Percentiles rank a stretch among this genome's conserved stretches.
Conservation (phyloP, 257 asterid genomes). For the Penstemon newberryi region DNA sequence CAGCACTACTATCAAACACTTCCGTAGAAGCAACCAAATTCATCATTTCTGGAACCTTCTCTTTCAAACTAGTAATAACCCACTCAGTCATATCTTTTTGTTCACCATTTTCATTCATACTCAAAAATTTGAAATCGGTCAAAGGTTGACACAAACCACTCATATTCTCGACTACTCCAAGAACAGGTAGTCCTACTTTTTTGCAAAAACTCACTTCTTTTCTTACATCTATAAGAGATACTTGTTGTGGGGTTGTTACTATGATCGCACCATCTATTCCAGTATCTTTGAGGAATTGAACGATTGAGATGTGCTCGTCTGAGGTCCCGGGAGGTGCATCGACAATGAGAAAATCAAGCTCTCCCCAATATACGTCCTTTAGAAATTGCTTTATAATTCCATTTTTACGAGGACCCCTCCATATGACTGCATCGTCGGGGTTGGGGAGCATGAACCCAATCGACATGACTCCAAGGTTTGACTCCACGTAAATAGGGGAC, state of each 20-base stretch:
- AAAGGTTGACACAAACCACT: slow-evolving; percentile 76
- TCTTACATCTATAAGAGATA: slow-evolving; percentile 83
- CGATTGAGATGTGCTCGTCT: slow-evolving; percentile 86
- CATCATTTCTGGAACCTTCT: slow-evolving; percentile 68
- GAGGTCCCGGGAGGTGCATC: slow-evolving; percentile 99
- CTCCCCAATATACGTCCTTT: slow-evolving; percentile 88
- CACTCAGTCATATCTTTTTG: slow-evolving; percentile 64
- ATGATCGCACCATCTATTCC: slow-evolving; percentile 87
- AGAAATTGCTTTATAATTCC: slow-evolving; percentile 76
- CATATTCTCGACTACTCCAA: slow-evolving; percentile 94
- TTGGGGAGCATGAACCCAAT: slow-evolving; percentile 61
- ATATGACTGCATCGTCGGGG: slow-evolving; percentile 47
- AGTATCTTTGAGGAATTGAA: slow-evolving; percentile 76
- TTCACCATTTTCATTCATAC: slow-evolving; percentile 45
- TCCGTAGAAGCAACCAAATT: slow-evolving; percentile 60
- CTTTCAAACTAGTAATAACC: slow-evolving; percentile 48
- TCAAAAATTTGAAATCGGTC: slow-evolving; percentile 57
- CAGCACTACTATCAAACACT: slow-evolving; percentile 77
- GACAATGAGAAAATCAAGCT: slow-evolving; percentile 82
- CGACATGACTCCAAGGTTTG: slow-evolving; percentile 88
- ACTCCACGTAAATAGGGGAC: slow-evolving; percentile 85
- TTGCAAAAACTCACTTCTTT: slow-evolving; percentile 91
- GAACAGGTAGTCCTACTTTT: slow-evolving; percentile 68
- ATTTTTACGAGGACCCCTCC: slow-evolving; percentile 92
- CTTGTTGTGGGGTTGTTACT: slow-evolving; percentile 94